These are phyloP conservation scores for Barbatosphaeria neglecta DNA, from an alignment of 495 filamentous ascomycete species.

Conservation along the genomic window DNA sequence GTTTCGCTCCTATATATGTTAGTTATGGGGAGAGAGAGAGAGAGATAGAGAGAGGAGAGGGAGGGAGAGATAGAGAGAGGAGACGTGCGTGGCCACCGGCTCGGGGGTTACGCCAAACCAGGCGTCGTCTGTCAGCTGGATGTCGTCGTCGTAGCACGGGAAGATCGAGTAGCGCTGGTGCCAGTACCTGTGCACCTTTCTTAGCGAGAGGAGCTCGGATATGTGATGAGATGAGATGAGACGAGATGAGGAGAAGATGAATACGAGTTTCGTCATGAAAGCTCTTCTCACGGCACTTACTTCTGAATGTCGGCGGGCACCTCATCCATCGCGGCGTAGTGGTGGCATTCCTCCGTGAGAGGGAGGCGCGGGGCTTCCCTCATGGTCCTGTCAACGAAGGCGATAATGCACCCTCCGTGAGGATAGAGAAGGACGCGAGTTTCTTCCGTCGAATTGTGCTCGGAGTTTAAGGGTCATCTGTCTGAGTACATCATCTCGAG, in stretches of 20 bases:
- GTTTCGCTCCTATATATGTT: conserved; percentile 1
- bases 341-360: conserved; percentile 45
- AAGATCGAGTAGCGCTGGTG: conserved; percentile 77
- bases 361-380: conserved; percentile 22
- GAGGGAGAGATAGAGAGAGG: neutral
- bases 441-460: too few relatives aligned
- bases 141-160: conserved; percentile 65
- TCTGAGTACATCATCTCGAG: too few relatives aligned
- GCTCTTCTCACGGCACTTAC: too few relatives aligned
- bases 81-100: conserved; percentile 63
- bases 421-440: too few relatives aligned
- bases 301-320: conserved; percentile 71
- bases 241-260: neutral
- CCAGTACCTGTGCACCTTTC: conserved; percentile 69
- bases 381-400: too few relatives aligned
- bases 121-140: conserved; percentile 81
- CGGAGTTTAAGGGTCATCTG: too few relatives aligned
- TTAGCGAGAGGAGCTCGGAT: neutral
- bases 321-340: conserved; percentile 50
- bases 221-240: neutral
- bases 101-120: conserved; percentile 98
- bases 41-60: conserved; percentile 1
- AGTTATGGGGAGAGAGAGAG: conserved; percentile 2
- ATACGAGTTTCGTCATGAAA: too few relatives aligned
- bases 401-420: too few relatives aligned